Conservation (phyloP, 768 basidiomycete genomes). For the Paxillus rubicundulus region DNA sequence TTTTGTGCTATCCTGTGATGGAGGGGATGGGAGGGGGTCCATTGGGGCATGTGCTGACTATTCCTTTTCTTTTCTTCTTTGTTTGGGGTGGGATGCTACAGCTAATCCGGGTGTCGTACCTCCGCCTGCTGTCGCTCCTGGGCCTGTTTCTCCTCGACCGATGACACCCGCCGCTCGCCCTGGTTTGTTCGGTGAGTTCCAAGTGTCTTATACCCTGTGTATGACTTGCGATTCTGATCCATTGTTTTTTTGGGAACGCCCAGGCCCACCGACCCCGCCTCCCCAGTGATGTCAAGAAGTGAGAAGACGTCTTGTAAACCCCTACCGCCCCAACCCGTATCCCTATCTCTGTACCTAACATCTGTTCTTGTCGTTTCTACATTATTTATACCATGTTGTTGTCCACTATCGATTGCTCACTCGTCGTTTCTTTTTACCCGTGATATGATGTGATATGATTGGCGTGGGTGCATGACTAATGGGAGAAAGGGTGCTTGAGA, state of each 20-base stretch:
- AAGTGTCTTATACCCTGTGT: neutral
- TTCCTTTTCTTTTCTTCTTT: neutral
- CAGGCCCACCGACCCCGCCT: constrained; percentile 47
- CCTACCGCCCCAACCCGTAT: neutral
- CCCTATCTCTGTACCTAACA: neutral
- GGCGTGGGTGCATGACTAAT: too few relatives aligned
- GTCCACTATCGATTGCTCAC: neutral
- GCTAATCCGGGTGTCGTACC: constrained; percentile 67
- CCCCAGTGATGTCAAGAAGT: constrained; percentile 32
- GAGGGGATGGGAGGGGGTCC: too few relatives aligned
- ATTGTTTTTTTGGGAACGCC: neutral
- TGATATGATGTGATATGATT: too few relatives aligned
- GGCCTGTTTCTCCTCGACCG: constrained; percentile 32
- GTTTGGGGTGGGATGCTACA: constrained; percentile 21
- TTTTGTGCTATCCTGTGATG: too few relatives aligned
- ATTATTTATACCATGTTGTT: neutral
- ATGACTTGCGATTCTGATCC: neutral
- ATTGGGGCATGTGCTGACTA: neutral
- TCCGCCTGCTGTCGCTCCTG: constrained; percentile 41
- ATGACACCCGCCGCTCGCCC: constrained; percentile 49
- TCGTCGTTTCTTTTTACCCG: too few relatives aligned
- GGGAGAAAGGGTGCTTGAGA: too few relatives aligned
- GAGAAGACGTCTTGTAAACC: neutral
- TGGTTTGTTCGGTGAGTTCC: constrained; percentile 62
- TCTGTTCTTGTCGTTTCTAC: neutral